Percentiles rank a stretch among this genome's conserved stretches.
Evolutionary conservation across 805 yeast genomes (phyloP).

Genomic region (Saccharomycodes ludwigii): DNA sequence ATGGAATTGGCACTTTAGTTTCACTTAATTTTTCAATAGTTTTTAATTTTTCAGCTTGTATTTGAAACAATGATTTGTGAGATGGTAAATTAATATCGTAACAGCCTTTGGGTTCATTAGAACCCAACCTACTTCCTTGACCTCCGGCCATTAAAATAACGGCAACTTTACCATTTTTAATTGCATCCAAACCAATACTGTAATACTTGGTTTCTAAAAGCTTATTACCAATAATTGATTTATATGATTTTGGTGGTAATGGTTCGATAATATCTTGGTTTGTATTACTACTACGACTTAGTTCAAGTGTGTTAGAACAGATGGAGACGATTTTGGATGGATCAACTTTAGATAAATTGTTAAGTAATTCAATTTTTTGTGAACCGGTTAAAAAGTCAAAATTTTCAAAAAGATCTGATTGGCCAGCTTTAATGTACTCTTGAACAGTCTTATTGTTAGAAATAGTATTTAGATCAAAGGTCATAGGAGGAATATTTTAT

Average conservation of each 20-base stretch:
- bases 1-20: constrained; percentile 32
- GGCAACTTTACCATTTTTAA: constrained; percentile 65
- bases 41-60: constrained; percentile 79
- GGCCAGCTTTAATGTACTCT: constrained; percentile 35
- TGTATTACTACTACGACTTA: no score
- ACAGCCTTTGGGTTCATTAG: constrained; percentile 87
- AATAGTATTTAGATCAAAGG: no score
- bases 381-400: constrained; percentile 27
- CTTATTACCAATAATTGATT: constrained; percentile 29
- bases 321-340: constrained; percentile 9
- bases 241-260: constrained; percentile 43
- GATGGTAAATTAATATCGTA: constrained; percentile 80
- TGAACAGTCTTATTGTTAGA: no score
- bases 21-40: constrained; percentile 26
- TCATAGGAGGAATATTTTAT: no score
- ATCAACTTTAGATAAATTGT: constrained; percentile 29
- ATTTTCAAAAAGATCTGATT: constrained; percentile 38
- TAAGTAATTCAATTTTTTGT: constrained; percentile 26
- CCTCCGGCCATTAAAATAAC: constrained; percentile 96
- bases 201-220: constrained; percentile 30
- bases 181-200: constrained; percentile 51
- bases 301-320: background rate
- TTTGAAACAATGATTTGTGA: constrained; percentile 70
- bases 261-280: no score
- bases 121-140: constrained; percentile 92